A percentile compares a stretch with the other conserved stretches of the same genome.
Evolutionary conservation across 495 filamentous ascomycete species (phyloP).

Genomic region (Penicillium bovifimosum): DNA sequence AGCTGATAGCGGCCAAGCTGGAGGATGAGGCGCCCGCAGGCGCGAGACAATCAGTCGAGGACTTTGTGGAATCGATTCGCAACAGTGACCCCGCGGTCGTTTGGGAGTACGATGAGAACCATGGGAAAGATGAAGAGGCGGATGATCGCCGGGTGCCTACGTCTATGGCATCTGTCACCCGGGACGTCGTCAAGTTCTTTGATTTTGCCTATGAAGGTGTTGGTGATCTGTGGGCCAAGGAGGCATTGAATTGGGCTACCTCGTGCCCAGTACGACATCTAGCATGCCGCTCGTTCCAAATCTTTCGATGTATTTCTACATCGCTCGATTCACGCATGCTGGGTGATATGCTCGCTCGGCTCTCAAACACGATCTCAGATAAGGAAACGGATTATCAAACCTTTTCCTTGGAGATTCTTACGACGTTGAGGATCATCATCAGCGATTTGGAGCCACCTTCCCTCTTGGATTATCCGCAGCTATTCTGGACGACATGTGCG

Average conservation of each 20-base stretch:
- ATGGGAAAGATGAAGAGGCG: constrained; percentile 61
- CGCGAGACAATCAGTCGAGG: constrained; percentile 71
- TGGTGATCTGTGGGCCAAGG: constrained; percentile 81
- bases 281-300: constrained; percentile 93
- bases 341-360: constrained; percentile 86
- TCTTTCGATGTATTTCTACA: constrained; percentile 89
- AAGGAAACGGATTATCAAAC: constrained; percentile 87
- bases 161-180: constrained; percentile 78
- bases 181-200: constrained; percentile 78
- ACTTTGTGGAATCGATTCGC: constrained; percentile 86
- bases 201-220: constrained; percentile 78
- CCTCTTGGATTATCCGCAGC: constrained; percentile 79
- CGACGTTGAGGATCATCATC: constrained; percentile 86
- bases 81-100: constrained; percentile 78
- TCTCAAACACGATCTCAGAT: constrained; percentile 94
- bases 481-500: constrained; percentile 97
- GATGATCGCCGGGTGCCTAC: constrained; percentile 74
- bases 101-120: constrained; percentile 92
- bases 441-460: constrained; percentile 71
- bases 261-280: constrained; percentile 94
- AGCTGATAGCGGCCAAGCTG: constrained; percentile 86
- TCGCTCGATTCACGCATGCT: constrained; percentile 89
- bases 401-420: constrained; percentile 96
- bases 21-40: constrained; percentile 63
- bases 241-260: constrained; percentile 90